Conservation (phyloP, 2,329 filamentous ascomycete species). For the Albifimbria verrucaria region DNA sequence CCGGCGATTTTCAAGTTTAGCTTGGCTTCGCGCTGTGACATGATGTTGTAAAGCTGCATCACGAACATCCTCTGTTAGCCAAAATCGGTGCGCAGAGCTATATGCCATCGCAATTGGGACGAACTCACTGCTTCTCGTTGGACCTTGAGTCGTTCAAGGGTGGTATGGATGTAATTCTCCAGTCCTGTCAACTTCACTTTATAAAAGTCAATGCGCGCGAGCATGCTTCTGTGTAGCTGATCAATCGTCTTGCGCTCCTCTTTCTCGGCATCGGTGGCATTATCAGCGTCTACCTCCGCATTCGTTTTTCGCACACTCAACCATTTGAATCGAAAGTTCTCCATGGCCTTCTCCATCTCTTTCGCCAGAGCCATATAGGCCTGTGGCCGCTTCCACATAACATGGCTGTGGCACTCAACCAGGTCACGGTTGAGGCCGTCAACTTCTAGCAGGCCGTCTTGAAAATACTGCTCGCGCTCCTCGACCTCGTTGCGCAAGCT, state of each 20-base stretch:
- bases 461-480: conserved; percentile 51
- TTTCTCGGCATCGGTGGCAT: conserved; percentile 19
- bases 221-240: conserved; percentile 50
- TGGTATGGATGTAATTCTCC: conserved; percentile 61
- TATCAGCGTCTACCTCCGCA: conserved; percentile 14
- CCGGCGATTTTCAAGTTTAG: conserved; percentile 61
- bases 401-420: conserved; percentile 61
- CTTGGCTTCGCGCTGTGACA: conserved; percentile 61
- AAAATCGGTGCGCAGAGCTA: neutral
- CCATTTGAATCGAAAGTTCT: conserved; percentile 33
- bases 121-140: conserved; percentile 55
- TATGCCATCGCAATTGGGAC: neutral
- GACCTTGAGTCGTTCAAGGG: conserved; percentile 57
- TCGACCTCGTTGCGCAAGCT: conserved; percentile 59
- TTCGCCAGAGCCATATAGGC: conserved; percentile 53
- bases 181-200: conserved; percentile 57
- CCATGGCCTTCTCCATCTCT: conserved; percentile 47
- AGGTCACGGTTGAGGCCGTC: conserved; percentile 60
- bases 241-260: conserved; percentile 31
- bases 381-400: conserved; percentile 61
- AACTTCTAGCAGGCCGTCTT: conserved; percentile 50
- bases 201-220: conserved; percentile 56
- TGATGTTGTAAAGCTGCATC: conserved; percentile 60
- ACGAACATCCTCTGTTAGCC: conserved; percentile 7
- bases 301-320: neutral